These are phyloP conservation scores for Ettlia oleoabundans DNA, from an alignment of 139 green algal species.

Conservation along the genomic window DNA sequence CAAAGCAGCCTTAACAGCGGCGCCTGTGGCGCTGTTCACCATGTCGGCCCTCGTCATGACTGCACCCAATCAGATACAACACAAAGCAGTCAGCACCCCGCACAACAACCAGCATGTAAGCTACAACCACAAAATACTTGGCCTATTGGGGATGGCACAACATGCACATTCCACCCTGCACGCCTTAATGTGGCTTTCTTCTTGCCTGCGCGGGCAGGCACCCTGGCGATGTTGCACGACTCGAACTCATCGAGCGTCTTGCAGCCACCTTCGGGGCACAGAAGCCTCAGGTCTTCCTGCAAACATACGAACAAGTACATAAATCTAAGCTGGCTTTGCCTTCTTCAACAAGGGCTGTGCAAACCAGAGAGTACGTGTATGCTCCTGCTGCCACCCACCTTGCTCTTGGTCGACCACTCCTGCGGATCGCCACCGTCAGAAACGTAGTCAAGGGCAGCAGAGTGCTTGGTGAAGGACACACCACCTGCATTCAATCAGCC, in stretches of 20 bases:
- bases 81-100: too few species aligned
- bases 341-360: not conserved
- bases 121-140: too few species aligned
- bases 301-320: not conserved
- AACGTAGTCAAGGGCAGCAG: constrained; percentile 22
- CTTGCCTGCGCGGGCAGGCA: constrained; percentile 13
- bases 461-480: constrained; percentile 54
- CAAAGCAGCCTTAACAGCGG: not conserved
- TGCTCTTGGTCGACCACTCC: too few species aligned
- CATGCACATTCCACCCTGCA: too few species aligned
- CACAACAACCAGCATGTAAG: too few species aligned
- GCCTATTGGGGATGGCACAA: too few species aligned
- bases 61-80: constrained; percentile 36
- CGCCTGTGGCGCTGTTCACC: not conserved
- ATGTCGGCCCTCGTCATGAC: constrained; percentile 1
- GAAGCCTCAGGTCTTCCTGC: constrained; percentile 34
- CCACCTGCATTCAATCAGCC: constrained; percentile 17
- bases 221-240: constrained; percentile 33
- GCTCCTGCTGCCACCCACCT: too few species aligned
- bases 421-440: constrained; percentile 16
- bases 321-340: too few species aligned
- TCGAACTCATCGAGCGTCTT: constrained; percentile 18
- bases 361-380: too few species aligned
- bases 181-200: not conserved
- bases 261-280: constrained; percentile 47